These are phyloP conservation scores for Dimocarpus longan DNA, from an alignment of 345 rosid species.

Conservation along the genomic window DNA sequence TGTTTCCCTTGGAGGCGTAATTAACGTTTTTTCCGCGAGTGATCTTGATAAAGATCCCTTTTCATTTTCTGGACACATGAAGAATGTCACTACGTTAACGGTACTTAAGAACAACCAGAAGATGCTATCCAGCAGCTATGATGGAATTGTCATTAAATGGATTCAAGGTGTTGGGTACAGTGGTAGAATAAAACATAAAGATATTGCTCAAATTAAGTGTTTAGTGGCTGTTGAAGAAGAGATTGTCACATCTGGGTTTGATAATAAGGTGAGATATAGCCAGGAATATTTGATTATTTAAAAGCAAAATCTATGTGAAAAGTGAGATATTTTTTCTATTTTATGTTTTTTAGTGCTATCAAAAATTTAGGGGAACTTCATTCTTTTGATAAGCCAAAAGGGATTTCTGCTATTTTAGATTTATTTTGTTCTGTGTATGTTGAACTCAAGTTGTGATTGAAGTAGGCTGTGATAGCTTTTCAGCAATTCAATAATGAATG, in stretches of 20 bases:
- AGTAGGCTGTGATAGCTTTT: background rate
- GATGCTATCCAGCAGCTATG: constrained; percentile 71
- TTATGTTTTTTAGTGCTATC: background rate
- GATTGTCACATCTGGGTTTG: constrained; percentile 51
- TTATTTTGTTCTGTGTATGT: background rate
- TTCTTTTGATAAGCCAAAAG: background rate
- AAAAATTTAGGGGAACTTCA: background rate
- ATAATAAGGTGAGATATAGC: constrained; percentile 40
- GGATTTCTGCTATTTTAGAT: background rate
- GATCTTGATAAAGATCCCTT: constrained; percentile 63
- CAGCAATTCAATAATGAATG: background rate
- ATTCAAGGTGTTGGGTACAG: constrained; percentile 60
- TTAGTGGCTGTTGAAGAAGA: constrained; percentile 56
- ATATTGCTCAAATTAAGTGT: constrained; percentile 57
- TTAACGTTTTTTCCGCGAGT: constrained; percentile 54
- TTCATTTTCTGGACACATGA: constrained; percentile 65
- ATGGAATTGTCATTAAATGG: constrained; percentile 72
- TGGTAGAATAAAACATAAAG: constrained; percentile 56
- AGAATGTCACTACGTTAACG: constrained; percentile 60
- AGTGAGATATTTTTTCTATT: background rate
- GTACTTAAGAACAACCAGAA: constrained; percentile 47
- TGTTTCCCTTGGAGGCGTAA: constrained; percentile 69
- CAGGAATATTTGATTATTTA: background rate
- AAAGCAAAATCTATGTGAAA: background rate
- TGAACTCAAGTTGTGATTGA: background rate